Evolutionary conservation across 805 yeast species (phyloP), one percentile per base, ranked within the genome.

Genomic region (Wickerhamiella lipophila): DNA sequence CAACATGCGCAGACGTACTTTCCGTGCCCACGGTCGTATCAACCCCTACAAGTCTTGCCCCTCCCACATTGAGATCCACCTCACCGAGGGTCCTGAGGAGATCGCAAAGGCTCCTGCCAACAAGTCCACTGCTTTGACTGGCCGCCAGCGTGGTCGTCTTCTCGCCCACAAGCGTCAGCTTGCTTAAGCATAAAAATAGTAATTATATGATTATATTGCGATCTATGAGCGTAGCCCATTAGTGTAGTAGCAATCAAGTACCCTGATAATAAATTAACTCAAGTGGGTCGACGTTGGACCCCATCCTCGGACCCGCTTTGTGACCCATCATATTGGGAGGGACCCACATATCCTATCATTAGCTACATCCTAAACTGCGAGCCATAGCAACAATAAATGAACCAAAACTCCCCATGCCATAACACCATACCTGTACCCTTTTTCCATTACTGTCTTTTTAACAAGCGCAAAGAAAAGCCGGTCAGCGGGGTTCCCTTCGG

Each of bases 1-100:
- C 77, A 87, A 87, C 78, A 94, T 86, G 78, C 92, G 97, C 81
- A 89, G 99, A 80, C 87, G 99, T 79, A 92, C 98, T 69, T 92
- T 78, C 95, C 88, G 99, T 83, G 99, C 99, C 67, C 97, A 89
- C 83, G 99, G 99, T 84, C 92, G 98, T 83, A 85, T 87, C 72
- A 92, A 89, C 77, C 95, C 96, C 67, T 92, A 87, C 92, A 94
- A 87, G 78, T 85, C 97, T 55, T 78, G 88, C 66, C 98, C 98
- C 71, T 88, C 94, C 68, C 99, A 92, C 84, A 89, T 92, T 72
- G 98, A 92, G 80, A 78, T 92, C 69, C 81, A 86, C 69, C 77
- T 92, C 65, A 83, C 96, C 68, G 98, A 92, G 81, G 84, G 80
- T 74, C 92, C 77, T 63, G 97, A 88, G 76, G 78, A 75, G 67